Percentiles rank a stretch among this genome's conserved stretches.
Conservation (phyloP, 2,329 filamentous ascomycete genomes). For the Dothistroma septosporum region DNA sequence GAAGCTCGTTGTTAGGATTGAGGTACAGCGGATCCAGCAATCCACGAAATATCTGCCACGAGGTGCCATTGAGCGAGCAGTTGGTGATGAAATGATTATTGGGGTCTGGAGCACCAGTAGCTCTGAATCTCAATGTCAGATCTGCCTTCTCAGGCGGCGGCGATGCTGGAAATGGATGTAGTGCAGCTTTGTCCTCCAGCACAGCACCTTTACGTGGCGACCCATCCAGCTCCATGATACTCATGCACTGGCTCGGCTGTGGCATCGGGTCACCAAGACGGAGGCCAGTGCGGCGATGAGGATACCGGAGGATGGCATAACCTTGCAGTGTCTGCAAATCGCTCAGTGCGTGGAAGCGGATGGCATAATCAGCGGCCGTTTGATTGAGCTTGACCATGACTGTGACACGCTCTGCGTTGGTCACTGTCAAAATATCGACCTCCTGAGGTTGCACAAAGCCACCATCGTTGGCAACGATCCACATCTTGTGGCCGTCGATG, state of each 20-base stretch:
- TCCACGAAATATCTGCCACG: constrained; percentile 21
- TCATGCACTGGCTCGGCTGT: constrained; percentile 10
- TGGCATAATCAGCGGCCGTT: constrained; percentile 16
- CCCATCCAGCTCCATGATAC: constrained; percentile 15
- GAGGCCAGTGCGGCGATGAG: constrained; percentile 10
- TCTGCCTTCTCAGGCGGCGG: constrained; percentile 11
- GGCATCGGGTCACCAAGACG: constrained; percentile 16
- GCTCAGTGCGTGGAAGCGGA: constrained; percentile 18
- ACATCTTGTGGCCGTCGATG: constrained; percentile 21
- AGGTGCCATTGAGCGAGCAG: constrained; percentile 22
- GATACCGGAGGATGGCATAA: constrained; percentile 19
- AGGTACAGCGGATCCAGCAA: constrained; percentile 17
- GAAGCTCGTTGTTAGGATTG: constrained; percentile 9
- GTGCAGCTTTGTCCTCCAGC: constrained; percentile 7
- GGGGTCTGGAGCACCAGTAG: constrained; percentile 20
- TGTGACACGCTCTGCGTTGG: constrained; percentile 16
- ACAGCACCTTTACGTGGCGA: constrained; percentile 11
- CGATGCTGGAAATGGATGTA: constrained; percentile 9
- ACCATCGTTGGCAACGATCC: constrained; percentile 21
- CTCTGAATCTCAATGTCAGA: constrained; percentile 19
- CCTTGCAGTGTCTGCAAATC: constrained; percentile 18
- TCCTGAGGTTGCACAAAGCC: constrained; percentile 20
- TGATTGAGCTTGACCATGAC: constrained; percentile 19
- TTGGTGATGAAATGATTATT: constrained; percentile 21
- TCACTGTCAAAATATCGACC: constrained; percentile 17